These are phyloP conservation scores for Calonectria montana DNA, from an alignment of 2,329 filamentous ascomycete genomes.

Conservation along the genomic window DNA sequence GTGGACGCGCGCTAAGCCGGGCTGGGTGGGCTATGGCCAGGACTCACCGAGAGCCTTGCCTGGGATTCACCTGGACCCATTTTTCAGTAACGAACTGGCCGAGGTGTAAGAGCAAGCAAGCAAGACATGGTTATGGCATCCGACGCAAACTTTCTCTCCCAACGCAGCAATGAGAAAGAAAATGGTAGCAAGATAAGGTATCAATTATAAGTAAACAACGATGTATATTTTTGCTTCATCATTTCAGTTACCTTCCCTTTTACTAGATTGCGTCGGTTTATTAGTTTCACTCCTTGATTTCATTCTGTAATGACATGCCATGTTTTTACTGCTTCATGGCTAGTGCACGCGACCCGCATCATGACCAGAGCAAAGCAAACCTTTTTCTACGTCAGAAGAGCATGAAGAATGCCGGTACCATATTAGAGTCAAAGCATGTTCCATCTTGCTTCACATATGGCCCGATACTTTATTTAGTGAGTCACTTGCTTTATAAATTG, in stretches of 20 bases:
- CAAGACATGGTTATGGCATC: background rate
- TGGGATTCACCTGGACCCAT: background rate
- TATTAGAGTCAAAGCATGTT: background rate
- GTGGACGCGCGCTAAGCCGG: conserved; percentile 18
- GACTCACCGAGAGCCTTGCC: background rate
- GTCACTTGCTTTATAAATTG: conserved; percentile 1
- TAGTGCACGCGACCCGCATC: too few species aligned
- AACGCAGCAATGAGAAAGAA: background rate
- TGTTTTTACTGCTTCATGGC: too few species aligned
- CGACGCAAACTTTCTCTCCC: background rate
- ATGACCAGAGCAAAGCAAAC: background rate
- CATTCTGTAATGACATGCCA: too few species aligned
- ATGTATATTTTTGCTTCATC: too few species aligned
- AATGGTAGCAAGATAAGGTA: too few species aligned
- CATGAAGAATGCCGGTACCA: background rate
- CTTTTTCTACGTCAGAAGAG: background rate
- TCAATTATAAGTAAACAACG: too few species aligned
- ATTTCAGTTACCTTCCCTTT: too few species aligned
- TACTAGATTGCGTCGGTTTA: too few species aligned
- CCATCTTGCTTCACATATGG: background rate
- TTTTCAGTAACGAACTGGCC: background rate
- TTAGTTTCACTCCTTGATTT: too few species aligned
- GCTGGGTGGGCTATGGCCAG: background rate
- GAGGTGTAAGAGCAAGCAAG: background rate
- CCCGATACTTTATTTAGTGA: background rate